Conservation (phyloP, 2,329 filamentous ascomycete genomes). For the Elsinoe necatrix region DNA sequence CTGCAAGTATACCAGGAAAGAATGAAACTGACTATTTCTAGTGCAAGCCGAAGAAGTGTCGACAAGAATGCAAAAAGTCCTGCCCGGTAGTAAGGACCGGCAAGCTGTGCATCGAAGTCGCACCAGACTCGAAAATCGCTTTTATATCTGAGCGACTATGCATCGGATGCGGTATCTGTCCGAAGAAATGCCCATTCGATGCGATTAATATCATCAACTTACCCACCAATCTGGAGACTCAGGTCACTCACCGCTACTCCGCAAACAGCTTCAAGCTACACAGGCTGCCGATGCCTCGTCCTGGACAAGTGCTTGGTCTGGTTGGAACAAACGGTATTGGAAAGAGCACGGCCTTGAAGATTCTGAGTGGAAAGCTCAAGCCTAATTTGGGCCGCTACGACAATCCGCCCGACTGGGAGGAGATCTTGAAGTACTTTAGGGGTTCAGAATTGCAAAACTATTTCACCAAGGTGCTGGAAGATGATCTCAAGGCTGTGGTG, state of each 20-base stretch:
- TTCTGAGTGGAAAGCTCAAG: slow-evolving; percentile 96
- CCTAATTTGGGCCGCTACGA: slow-evolving; percentile 92
- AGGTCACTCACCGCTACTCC: slow-evolving; percentile 97
- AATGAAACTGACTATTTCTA: slow-evolving; percentile 31
- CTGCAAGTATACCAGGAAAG: slow-evolving; percentile 20
- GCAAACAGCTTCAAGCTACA: slow-evolving; percentile 99
- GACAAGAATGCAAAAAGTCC: slow-evolving; percentile 98
- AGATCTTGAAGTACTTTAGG: slow-evolving; percentile 96
- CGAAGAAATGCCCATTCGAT: slow-evolving; percentile 97
- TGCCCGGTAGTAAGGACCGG: slow-evolving; percentile 95
- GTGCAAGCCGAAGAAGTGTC: slow-evolving; percentile 97
- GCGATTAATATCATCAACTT: slow-evolving; percentile 99
- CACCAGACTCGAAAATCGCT: slow-evolving; percentile 79
- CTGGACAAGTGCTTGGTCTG: slow-evolving; percentile 88
- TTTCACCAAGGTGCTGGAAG: slow-evolving; percentile 96
- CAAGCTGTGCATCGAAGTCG: slow-evolving; percentile 95
- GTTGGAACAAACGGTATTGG: slow-evolving; percentile 99
- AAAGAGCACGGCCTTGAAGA: slow-evolving; percentile 99
- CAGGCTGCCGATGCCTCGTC: slow-evolving; percentile 87
- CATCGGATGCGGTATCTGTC: slow-evolving; percentile 98
- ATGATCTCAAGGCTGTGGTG: slow-evolving; percentile 93
- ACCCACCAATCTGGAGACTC: slow-evolving; percentile 96
- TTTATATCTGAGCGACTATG: slow-evolving; percentile 96
- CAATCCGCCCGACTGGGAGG: slow-evolving; percentile 97
- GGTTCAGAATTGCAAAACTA: slow-evolving; percentile 98